A percentile compares a stretch with the other conserved stretches of the same genome.
Conservation (phyloP, 257 asterid species). For the Nicotiana obtusifolia region DNA sequence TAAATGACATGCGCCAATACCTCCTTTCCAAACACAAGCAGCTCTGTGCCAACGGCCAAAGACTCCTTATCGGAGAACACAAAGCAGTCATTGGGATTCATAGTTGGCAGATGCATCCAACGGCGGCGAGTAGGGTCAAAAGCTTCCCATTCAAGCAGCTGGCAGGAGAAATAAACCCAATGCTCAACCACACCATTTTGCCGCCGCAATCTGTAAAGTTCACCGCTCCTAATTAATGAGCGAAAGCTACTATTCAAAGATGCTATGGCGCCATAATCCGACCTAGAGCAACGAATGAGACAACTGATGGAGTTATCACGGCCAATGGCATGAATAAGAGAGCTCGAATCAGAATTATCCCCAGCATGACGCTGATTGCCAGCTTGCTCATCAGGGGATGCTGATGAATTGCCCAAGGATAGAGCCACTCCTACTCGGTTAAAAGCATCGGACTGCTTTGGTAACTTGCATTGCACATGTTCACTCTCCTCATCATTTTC, state of each 20-base stretch:
- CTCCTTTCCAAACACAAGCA: constrained; percentile 83
- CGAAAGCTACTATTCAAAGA: constrained; percentile 66
- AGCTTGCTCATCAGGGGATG: constrained; percentile 16
- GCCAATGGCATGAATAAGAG: constrained; percentile 72
- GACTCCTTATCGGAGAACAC: constrained; percentile 84
- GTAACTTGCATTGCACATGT: constrained; percentile 24
- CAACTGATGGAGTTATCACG: constrained; percentile 75
- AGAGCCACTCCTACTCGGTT: constrained; percentile 17
- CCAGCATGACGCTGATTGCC: constrained; percentile 4
- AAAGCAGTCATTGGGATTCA: constrained; percentile 68
- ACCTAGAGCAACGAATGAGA: constrained; percentile 69
- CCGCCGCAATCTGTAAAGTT: constrained; percentile 65
- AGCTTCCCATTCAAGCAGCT: constrained; percentile 91
- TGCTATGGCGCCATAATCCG: constrained; percentile 81
- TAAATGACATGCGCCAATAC: constrained; percentile 64
- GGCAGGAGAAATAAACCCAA: constrained; percentile 97
- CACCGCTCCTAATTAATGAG: constrained; percentile 62
- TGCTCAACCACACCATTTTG: constrained; percentile 60
- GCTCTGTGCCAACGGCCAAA: constrained; percentile 93
- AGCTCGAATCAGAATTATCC: constrained; percentile 50
- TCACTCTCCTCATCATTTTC: constrained; percentile 44
- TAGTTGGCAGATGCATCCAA: constrained; percentile 86
- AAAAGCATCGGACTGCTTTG: constrained; percentile 34
- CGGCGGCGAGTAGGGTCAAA: constrained; percentile 80
- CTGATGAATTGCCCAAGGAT: constrained; percentile 27